Conservation (phyloP, 2,329 filamentous ascomycete genomes). For the Monilinia laxa region DNA sequence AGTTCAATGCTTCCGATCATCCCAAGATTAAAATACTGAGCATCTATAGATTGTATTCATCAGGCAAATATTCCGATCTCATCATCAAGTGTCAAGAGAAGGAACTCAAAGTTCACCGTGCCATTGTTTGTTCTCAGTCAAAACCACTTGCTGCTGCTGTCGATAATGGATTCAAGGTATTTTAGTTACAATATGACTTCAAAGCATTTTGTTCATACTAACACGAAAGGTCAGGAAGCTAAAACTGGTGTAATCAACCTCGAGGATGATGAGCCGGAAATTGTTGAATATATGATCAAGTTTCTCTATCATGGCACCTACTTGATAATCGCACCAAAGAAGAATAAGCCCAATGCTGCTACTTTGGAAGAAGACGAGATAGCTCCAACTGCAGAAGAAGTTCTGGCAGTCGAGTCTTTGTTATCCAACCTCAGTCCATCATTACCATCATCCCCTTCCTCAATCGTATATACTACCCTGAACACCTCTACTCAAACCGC, state of each 20-base stretch:
- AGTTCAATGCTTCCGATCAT: not conserved
- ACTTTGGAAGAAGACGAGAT: not conserved
- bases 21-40: not conserved
- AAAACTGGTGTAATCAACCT: constrained; percentile 18
- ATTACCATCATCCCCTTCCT: not conserved
- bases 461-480: not conserved
- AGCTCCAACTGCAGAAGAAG: not conserved
- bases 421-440: not conserved
- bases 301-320: constrained; percentile 22
- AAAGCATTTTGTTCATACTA: not conserved
- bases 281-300: constrained; percentile 23
- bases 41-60: constrained; percentile 10
- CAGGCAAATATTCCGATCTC: constrained; percentile 28
- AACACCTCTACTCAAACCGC: too few relatives aligned
- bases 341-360: constrained; percentile 14
- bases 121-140: constrained; percentile 31
- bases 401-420: not conserved
- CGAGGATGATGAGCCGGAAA: constrained; percentile 24
- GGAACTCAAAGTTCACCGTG: constrained; percentile 30
- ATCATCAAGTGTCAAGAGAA: constrained; percentile 27
- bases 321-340: constrained; percentile 5
- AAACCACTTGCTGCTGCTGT: constrained; percentile 28
- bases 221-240: constrained; percentile 19
- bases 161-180: constrained; percentile 26
- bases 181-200: not conserved